Evolutionary conservation across 768 basidiomycete genomes (phyloP).

Genomic region (Boletus rubescentipes): DNA sequence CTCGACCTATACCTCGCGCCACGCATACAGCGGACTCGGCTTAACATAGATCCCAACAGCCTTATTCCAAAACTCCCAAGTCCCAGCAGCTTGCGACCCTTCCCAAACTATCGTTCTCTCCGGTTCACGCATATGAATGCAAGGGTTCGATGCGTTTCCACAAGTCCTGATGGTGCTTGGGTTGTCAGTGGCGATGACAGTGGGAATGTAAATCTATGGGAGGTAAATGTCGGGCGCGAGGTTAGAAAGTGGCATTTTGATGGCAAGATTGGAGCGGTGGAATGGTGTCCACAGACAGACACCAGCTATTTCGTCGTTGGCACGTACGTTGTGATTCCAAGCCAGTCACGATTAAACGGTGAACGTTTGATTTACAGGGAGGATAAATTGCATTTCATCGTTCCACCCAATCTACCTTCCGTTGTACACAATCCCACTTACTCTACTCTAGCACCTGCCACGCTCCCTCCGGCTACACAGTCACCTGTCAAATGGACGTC

Average conservation of each 20-base stretch:
- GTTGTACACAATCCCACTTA: slow-evolving; percentile 57
- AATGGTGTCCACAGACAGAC: slow-evolving; percentile 92
- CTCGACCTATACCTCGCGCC: slow-evolving; percentile 97
- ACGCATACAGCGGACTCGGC: slow-evolving; percentile 78
- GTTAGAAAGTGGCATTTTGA: slow-evolving; percentile 85
- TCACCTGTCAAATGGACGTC: slow-evolving; percentile 74
- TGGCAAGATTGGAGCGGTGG: slow-evolving; percentile 76
- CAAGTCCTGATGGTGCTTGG: slow-evolving; percentile 92
- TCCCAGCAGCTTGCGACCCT: slow-evolving; percentile 87
- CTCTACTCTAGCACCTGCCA: slow-evolving; percentile 58
- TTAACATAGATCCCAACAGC: slow-evolving; percentile 89
- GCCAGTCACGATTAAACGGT: slow-evolving; percentile 3
- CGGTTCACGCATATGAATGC: slow-evolving; percentile 64
- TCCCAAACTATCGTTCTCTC: slow-evolving; percentile 84
- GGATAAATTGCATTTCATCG: slow-evolving; percentile 73
- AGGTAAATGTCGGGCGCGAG: slow-evolving; percentile 84
- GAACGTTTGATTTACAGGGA: slow-evolving; percentile 51
- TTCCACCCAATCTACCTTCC: slow-evolving; percentile 75
- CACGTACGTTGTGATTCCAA: slow-evolving; percentile 52
- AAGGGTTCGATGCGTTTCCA: slow-evolving; percentile 69
- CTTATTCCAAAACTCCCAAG: slow-evolving; percentile 94
- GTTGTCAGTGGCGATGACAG: slow-evolving; percentile 88
- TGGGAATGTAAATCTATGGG: slow-evolving; percentile 88
- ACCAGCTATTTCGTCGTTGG: slow-evolving; percentile 76
- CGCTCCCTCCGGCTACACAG: slow-evolving; percentile 58